Conservation (phyloP, 345 rosid genomes). For the Fremontodendron californicum region DNA sequence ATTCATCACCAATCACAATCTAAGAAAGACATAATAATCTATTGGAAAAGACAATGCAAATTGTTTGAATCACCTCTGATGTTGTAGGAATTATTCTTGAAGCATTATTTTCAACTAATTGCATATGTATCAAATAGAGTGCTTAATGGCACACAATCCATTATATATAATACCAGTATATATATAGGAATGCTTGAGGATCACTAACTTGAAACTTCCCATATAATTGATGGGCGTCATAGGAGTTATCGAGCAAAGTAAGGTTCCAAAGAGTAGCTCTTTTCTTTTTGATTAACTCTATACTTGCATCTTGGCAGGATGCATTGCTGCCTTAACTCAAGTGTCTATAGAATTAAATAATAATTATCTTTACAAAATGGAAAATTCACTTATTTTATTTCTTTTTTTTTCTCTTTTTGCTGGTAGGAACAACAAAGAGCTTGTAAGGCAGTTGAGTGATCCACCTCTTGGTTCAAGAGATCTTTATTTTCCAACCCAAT, state of each 20-base stretch:
- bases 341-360: neutral
- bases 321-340: neutral
- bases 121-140: neutral
- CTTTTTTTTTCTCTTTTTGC: neutral
- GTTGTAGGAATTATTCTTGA: neutral
- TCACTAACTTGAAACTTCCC: neutral
- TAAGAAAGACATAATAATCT: neutral
- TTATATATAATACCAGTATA: neutral
- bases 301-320: neutral
- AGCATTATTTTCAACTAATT: neutral
- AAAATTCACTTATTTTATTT: neutral
- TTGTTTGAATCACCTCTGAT: neutral
- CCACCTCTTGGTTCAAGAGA: constrained; percentile 47
- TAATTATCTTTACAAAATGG: neutral
- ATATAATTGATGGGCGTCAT: neutral
- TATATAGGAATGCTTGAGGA: neutral
- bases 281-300: neutral
- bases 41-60: neutral
- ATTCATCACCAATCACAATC: neutral
- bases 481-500: constrained; percentile 46
- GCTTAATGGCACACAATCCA: neutral
- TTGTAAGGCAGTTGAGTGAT: constrained; percentile 39
- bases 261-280: neutral
- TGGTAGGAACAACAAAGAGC: constrained; percentile 45
- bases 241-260: neutral